A percentile compares a stretch with the other conserved stretches of the same genome.
Conservation (phyloP, 164 flowering plant species). For the Stephania cephalantha region DNA sequence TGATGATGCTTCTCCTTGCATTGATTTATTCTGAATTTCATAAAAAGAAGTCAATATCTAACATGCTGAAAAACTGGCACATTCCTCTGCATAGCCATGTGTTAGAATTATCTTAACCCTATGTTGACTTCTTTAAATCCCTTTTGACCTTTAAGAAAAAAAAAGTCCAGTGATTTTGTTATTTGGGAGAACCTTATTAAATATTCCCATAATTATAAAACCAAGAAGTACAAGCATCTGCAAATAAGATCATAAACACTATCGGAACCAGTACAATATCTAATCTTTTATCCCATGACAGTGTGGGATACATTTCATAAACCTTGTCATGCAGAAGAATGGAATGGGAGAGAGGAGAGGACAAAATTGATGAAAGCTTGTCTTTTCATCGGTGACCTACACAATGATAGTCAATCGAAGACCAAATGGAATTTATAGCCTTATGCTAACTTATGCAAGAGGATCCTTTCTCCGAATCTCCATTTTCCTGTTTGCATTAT, state of each 20-base stretch:
- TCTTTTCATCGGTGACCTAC: neutral
- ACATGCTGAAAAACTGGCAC: too few species aligned
- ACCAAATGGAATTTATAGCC: neutral
- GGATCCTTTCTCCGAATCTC: neutral
- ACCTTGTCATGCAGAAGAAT: neutral
- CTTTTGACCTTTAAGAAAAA: too few species aligned
- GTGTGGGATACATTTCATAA: neutral
- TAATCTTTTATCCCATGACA: neutral
- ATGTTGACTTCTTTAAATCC: too few species aligned
- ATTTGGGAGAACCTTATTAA: too few species aligned
- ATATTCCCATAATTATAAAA: too few species aligned
- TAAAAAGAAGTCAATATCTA: too few species aligned
- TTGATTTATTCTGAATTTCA: too few species aligned
- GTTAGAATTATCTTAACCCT: too few species aligned
- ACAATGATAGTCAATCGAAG: neutral
- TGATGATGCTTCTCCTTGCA: too few species aligned
- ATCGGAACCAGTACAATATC: too few species aligned
- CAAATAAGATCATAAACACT: neutral
- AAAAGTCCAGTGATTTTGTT: too few species aligned
- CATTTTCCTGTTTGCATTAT: neutral
- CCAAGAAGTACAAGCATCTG: neutral
- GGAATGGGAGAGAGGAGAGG: neutral
- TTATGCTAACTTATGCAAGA: neutral
- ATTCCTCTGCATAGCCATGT: too few species aligned
- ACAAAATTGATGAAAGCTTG: neutral